These are phyloP conservation scores for Pseudoscleropodium purum DNA, from an alignment of 225 moss, liverwort and hornwort species.

Conservation along the genomic window DNA sequence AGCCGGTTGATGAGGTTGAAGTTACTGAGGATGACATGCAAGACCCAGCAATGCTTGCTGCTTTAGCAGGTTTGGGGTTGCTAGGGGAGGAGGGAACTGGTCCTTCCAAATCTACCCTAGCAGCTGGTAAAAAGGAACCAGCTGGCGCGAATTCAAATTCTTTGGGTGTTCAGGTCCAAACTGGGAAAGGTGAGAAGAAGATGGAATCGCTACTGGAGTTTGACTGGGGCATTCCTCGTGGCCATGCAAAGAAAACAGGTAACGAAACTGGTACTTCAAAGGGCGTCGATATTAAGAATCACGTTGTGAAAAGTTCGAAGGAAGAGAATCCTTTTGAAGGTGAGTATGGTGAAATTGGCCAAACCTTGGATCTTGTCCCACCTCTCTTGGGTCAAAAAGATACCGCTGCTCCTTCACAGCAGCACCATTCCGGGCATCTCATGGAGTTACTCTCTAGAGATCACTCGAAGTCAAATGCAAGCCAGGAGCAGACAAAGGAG, in stretches of 20 bases:
- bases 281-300: neutral
- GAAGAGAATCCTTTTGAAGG: slow-evolving; percentile 42
- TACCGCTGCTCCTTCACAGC: slow-evolving; percentile 7
- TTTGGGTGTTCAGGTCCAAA: neutral
- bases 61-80: slow-evolving; percentile 64
- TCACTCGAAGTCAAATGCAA: neutral
- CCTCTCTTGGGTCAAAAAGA: slow-evolving; percentile 28
- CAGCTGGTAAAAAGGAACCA: neutral
- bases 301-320: slow-evolving; percentile 1
- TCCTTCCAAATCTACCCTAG: slow-evolving; percentile 9
- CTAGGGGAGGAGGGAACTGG: slow-evolving; percentile 26
- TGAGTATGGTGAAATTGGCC: slow-evolving; percentile 56
- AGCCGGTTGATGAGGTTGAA: slow-evolving; percentile 55
- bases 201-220: slow-evolving; percentile 23
- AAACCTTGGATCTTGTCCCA: slow-evolving; percentile 32
- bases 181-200: slow-evolving; percentile 6
- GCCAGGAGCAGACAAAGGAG: slow-evolving; percentile 1
- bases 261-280: neutral
- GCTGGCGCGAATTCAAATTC: neutral
- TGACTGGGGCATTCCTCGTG: slow-evolving; percentile 38
- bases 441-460: slow-evolving; percentile 54
- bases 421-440: neutral
- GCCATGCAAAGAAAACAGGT: slow-evolving; percentile 19
- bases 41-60: slow-evolving; percentile 68
- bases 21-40: slow-evolving; percentile 89